phyloP scores from a whole-genome alignment of 73 alveolate species.

The Paramecium primaurelia region DNA sequence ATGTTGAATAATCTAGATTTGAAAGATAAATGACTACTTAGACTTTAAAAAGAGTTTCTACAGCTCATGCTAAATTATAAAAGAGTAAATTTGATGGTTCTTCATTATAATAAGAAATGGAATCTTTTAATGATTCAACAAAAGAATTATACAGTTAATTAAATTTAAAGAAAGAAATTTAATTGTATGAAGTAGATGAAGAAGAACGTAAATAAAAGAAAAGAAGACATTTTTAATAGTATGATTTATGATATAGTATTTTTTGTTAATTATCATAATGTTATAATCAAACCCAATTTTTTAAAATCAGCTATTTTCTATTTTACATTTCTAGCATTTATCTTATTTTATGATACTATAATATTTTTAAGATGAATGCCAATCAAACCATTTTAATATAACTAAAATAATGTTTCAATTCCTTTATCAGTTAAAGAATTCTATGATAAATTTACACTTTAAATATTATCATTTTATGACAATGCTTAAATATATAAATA shows the following conservation, averaged over 20 bases:
- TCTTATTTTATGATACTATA: conserved; percentile 9
- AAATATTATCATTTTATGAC: neutral
- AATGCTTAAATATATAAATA: neutral
- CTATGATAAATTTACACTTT: neutral
- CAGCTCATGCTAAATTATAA: conserved; percentile 14
- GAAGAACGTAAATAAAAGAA: neutral
- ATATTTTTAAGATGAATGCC: neutral
- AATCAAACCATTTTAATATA: neutral
- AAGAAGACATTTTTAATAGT: neutral
- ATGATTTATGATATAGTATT: neutral
- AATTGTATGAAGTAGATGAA: conserved; percentile 24
- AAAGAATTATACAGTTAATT: conserved; percentile 1
- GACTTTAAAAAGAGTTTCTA: conserved; percentile 6
- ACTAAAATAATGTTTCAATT: neutral
- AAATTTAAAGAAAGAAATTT: neutral
- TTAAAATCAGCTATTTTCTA: neutral
- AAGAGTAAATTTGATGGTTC: conserved; percentile 10
- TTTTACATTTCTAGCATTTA: conserved; percentile 38
- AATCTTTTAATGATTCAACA: conserved; percentile 15
- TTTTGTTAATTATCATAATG: conserved; percentile 7
- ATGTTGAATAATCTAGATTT: neutral
- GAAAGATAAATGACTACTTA: neutral
- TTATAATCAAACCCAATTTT: conserved; percentile 22
- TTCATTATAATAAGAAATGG: neutral
- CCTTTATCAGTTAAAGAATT: neutral